Percentiles rank a stretch among this genome's conserved stretches.
phyloP scores from a whole-genome alignment of 768 basidiomycete species.

The Phaffia tasmanica region DNA sequence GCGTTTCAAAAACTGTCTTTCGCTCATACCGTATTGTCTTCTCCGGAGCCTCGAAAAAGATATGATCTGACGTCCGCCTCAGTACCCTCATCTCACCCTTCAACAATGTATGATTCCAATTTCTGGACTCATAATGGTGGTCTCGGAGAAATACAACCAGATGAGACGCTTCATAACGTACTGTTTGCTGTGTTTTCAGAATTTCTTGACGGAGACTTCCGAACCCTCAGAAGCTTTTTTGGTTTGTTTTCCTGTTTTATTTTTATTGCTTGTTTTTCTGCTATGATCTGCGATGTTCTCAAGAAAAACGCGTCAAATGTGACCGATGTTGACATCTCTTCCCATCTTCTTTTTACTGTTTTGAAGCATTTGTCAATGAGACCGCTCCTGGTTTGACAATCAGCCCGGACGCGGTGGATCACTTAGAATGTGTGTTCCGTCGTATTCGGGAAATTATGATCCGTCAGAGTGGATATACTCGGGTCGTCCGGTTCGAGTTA shows the following conservation, averaged over 20 bases:
- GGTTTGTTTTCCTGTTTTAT: conserved; percentile 43
- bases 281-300: no score
- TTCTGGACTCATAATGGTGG: conserved; percentile 15
- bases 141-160: conserved; percentile 44
- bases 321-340: background rate
- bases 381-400: conserved; percentile 66
- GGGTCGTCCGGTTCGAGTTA: conserved; percentile 48
- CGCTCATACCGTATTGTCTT: conserved; percentile 68
- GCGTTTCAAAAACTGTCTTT: conserved; percentile 80
- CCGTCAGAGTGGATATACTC: conserved; percentile 61
- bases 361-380: conserved; percentile 60
- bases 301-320: no score
- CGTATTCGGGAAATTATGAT: conserved; percentile 62
- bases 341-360: no score
- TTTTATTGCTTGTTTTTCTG: background rate
- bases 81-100: background rate
- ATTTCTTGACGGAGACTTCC: conserved; percentile 71
- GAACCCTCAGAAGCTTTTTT: conserved; percentile 64
- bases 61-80: conserved; percentile 46
- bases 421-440: conserved; percentile 58
- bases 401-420: conserved; percentile 66
- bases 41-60: conserved; percentile 53
- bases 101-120: conserved; percentile 24
- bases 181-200: conserved; percentile 65
- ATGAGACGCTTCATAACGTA: conserved; percentile 68